Percentiles rank a stretch among this genome's conserved stretches.
phyloP scores from a whole-genome alignment of 1,284 basidiomycete species.

The Ceratobasidium sp. region DNA sequence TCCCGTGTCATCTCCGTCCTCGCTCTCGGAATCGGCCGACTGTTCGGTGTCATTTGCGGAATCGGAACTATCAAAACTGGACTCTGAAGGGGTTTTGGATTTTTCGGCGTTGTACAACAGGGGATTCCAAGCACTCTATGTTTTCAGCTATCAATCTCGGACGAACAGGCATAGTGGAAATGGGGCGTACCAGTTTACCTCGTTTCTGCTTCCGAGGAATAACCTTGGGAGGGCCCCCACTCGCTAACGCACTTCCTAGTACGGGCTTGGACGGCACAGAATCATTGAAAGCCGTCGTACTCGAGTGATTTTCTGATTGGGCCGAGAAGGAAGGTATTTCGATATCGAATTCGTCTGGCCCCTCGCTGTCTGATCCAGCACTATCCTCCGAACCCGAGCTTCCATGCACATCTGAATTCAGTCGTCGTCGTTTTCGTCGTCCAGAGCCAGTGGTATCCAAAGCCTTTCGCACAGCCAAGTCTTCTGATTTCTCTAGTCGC shows the following conservation, averaged over 20 bases:
- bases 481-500: constrained; percentile 64
- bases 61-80: constrained; percentile 75
- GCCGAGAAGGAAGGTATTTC: background rate
- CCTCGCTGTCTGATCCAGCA: constrained; percentile 47
- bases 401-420: constrained; percentile 24
- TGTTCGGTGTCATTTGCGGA: constrained; percentile 61
- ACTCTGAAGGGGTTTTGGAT: constrained; percentile 60
- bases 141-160: background rate
- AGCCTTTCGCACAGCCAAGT: constrained; percentile 62
- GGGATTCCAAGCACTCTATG: constrained; percentile 34
- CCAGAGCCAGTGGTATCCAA: constrained; percentile 53
- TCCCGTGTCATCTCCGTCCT: constrained; percentile 36
- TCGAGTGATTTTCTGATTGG: background rate
- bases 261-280: constrained; percentile 1
- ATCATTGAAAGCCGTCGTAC: background rate
- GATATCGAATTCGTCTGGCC: constrained; percentile 49
- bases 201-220: constrained; percentile 23
- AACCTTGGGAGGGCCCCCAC: background rate
- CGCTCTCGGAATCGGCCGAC: constrained; percentile 42
- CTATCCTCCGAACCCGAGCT: constrained; percentile 21
- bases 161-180: background rate
- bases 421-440: constrained; percentile 32
- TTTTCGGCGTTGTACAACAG: constrained; percentile 18
- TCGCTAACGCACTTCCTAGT: constrained; percentile 11
- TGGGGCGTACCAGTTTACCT: constrained; percentile 12